Evolutionary conservation across 1,284 basidiomycete species (phyloP).

Genomic region (Sporisorium graminicola): DNA sequence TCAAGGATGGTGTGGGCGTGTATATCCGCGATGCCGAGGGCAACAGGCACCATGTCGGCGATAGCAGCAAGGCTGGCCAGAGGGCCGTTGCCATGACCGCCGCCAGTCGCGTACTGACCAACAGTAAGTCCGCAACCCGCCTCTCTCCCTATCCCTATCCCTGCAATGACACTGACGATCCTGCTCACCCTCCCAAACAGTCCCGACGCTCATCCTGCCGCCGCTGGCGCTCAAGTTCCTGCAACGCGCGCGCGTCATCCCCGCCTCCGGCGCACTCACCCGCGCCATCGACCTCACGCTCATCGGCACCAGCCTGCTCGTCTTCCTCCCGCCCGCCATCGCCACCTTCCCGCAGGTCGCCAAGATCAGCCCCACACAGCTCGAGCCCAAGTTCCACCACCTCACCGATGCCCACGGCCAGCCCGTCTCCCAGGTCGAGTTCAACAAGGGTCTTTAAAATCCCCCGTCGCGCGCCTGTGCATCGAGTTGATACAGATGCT

Average conservation of each 20-base stretch:
- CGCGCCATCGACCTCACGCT: constrained; percentile 50
- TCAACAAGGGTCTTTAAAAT: constrained; percentile 73
- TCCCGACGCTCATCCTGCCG: constrained; percentile 73
- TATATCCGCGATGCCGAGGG: constrained; percentile 67
- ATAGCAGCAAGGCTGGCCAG: constrained; percentile 71
- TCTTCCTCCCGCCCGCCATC: constrained; percentile 74
- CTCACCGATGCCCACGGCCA: constrained; percentile 67
- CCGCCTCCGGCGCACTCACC: constrained; percentile 38
- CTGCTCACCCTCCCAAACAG: constrained; percentile 2
- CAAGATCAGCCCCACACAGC: constrained; percentile 69
- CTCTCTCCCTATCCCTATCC: not conserved
- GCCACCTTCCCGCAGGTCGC: constrained; percentile 74
- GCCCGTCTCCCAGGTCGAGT: constrained; percentile 70
- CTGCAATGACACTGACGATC: not conserved
- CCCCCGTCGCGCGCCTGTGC: constrained; percentile 3
- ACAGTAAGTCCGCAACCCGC: constrained; percentile 68
- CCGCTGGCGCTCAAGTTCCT: constrained; percentile 72
- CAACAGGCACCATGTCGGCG: constrained; percentile 70
- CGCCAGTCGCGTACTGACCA: constrained; percentile 73
- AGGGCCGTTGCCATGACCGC: constrained; percentile 73
- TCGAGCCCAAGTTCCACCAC: constrained; percentile 70
- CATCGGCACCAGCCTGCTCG: constrained; percentile 72
- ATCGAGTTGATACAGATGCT: too few relatives aligned
- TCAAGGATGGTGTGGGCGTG: constrained; percentile 73
- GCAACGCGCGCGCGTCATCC: constrained; percentile 48